A percentile compares a stretch with the other conserved stretches of the same genome.
phyloP scores from a whole-genome alignment of 2,329 filamentous ascomycete species.

The Corinectria fuckeliana region DNA sequence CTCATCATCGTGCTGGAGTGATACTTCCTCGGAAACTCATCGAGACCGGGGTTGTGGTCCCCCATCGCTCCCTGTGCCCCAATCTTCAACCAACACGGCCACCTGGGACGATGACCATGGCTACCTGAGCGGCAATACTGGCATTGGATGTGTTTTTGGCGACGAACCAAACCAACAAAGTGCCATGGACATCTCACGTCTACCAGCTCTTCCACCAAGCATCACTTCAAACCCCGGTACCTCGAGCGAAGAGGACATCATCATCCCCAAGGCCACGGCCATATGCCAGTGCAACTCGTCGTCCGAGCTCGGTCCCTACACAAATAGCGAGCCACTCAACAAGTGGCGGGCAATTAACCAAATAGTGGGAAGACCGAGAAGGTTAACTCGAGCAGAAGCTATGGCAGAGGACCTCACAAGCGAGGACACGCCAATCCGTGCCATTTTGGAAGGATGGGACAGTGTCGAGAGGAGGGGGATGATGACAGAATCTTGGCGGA shows the following conservation, averaged over 20 bases:
- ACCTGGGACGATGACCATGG: background rate
- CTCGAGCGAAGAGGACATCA: background rate
- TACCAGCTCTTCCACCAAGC: background rate
- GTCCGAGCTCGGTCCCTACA: background rate
- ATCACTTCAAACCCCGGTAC: background rate
- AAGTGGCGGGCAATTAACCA: conserved; percentile 39
- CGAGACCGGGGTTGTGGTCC: background rate
- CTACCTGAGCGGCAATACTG: background rate
- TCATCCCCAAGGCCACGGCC: background rate
- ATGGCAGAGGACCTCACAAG: conserved; percentile 27
- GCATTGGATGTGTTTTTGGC: background rate
- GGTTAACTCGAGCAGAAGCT: conserved; percentile 23
- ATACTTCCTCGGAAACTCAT: background rate
- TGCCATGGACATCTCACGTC: background rate
- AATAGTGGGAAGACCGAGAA: conserved; percentile 16
- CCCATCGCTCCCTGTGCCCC: background rate
- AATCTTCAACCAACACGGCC: background rate
- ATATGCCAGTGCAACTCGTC: background rate
- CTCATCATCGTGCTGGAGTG: background rate
- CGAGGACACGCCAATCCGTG: conserved; percentile 37
- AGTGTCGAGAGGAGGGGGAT: conserved; percentile 35
- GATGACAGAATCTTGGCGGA: conserved; percentile 38
- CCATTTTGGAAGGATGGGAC: conserved; percentile 39
- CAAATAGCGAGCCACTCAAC: conserved; percentile 7
- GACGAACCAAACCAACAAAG: background rate